Percentiles rank a stretch among this genome's conserved stretches.
Conservation (phyloP, 441 rosid genomes). For the Gossypium trilobum region DNA sequence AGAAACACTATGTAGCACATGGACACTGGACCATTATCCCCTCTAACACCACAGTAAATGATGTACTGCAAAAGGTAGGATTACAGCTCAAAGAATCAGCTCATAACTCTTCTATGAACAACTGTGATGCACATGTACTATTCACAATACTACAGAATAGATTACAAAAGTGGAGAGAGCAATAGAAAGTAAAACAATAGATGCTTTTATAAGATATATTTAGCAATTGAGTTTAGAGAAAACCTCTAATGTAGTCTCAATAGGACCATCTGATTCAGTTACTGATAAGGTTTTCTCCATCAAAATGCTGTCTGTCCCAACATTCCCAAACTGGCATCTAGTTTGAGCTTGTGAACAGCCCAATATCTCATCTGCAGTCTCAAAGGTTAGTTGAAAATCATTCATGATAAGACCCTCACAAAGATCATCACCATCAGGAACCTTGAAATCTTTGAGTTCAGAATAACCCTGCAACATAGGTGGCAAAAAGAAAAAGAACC, state of each 20-base stretch:
- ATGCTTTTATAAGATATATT: neutral
- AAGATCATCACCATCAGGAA: slow-evolving; percentile 40
- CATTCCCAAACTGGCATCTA: slow-evolving; percentile 27
- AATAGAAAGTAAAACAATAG: neutral
- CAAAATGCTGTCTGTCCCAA: slow-evolving; percentile 23
- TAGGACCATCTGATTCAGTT: slow-evolving; percentile 29
- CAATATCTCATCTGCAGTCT: slow-evolving; percentile 40
- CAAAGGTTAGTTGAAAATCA: slow-evolving; percentile 40
- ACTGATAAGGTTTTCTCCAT: slow-evolving; percentile 39
- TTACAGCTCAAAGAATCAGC: neutral
- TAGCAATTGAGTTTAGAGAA: neutral
- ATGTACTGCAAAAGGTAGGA: neutral
- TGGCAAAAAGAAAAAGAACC: neutral
- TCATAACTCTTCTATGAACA: neutral
- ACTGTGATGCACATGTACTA: neutral
- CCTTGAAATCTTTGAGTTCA: slow-evolving; percentile 27
- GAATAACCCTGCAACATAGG: slow-evolving; percentile 26
- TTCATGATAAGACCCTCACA: slow-evolving; percentile 46
- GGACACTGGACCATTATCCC: neutral
- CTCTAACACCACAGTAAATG: neutral
- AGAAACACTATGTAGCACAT: neutral
- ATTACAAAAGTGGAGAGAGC: neutral
- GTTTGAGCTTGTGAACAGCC: slow-evolving; percentile 29
- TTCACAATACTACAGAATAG: neutral
- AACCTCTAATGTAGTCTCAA: slow-evolving; percentile 46